A percentile compares a stretch with the other conserved stretches of the same genome.
Conservation (phyloP, 1,284 basidiomycete species). For the Ganoderma meredithae region DNA sequence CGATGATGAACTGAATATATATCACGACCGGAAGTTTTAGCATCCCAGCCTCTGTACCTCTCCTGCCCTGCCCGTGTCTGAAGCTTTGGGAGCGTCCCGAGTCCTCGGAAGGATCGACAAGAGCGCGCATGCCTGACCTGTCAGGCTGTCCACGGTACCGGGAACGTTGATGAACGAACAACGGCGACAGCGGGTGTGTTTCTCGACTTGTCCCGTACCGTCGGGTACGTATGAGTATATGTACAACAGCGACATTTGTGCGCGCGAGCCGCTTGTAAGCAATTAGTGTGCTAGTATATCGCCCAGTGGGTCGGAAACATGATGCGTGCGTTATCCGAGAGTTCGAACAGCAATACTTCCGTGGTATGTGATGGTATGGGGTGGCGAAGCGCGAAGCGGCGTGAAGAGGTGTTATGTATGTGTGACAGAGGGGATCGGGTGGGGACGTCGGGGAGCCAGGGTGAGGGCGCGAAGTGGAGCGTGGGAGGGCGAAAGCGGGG, state of each 20-base stretch:
- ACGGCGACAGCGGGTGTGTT: constrained; percentile 13
- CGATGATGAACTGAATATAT: constrained; percentile 18
- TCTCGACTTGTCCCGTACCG: constrained; percentile 27
- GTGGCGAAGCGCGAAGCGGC: not conserved
- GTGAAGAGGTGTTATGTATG: not conserved
- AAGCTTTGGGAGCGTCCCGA: not conserved
- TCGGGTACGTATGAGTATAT: constrained; percentile 32
- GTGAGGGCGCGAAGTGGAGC: not conserved
- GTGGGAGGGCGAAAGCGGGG: constrained; percentile 4
- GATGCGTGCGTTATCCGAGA: constrained; percentile 27
- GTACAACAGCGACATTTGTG: constrained; percentile 29
- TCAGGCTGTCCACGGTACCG: not conserved
- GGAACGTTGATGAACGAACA: not conserved
- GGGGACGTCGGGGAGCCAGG: not conserved
- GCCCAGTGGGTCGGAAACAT: constrained; percentile 23
- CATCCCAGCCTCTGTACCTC: not conserved
- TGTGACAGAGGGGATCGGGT: constrained; percentile 7
- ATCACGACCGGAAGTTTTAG: constrained; percentile 28
- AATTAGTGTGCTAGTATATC: constrained; percentile 33
- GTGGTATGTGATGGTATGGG: constrained; percentile 18
- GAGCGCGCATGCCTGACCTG: not conserved
- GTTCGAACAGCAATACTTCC: constrained; percentile 17
- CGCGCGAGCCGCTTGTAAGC: constrained; percentile 28
- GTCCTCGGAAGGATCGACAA: not conserved
- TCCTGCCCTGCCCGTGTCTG: not conserved